Base-by-base conservation (phyloP, 2,329 filamentous ascomycete genomes). In the Botrytis hyacinthi region DNA sequence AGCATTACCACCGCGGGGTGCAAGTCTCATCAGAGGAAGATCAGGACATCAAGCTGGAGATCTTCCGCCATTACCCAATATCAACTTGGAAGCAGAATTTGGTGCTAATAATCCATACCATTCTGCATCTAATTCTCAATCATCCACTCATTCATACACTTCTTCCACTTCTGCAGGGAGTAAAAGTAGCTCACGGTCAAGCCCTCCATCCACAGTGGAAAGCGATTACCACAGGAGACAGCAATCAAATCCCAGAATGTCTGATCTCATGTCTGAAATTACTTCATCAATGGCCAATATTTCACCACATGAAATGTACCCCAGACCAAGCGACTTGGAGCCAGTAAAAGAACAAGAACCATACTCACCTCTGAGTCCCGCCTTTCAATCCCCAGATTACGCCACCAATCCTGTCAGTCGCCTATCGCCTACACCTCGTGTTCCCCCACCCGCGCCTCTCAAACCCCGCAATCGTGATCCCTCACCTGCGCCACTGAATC, bases 61-160 rank as follows among this genome's bases (percentile, higher is more conserved):
- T 57, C 73, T 75, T 61, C 79, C 78, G 48, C 75, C 76, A 59
- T 62, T 80, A 16, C 78, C 79, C 35, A 76, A 78, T 60, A 70
- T 90, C 60, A 88, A 91, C 77, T 83, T 90, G 12, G 87, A 86
- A 2, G 85, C 84, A 46, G 89, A 90, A 73, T 91, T 91, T 76
- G 89, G 89, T 18, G 81, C 85, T 37, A 86, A 87, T 48, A 91
- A 91, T 77, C 87, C 89, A 0, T 91, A 92, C 77, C 90, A 93
- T 77, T 86, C 87, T 6, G 84, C 88, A 0, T 89, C 89, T 1
- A 87, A 88, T 74, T 93, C 91, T 2, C 86, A 87, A 40, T 90
- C 90, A 0, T 93, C 91, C 0, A 89, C 87, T 29, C 86, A 86
- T 62, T 93, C 91, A 3, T 87, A 87, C n/a, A 86, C 86, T 60